Evolutionary conservation across 495 filamentous ascomycete species (phyloP), one percentile per base, ranked within the genome.

Genomic region (Immersiella caudata): DNA sequence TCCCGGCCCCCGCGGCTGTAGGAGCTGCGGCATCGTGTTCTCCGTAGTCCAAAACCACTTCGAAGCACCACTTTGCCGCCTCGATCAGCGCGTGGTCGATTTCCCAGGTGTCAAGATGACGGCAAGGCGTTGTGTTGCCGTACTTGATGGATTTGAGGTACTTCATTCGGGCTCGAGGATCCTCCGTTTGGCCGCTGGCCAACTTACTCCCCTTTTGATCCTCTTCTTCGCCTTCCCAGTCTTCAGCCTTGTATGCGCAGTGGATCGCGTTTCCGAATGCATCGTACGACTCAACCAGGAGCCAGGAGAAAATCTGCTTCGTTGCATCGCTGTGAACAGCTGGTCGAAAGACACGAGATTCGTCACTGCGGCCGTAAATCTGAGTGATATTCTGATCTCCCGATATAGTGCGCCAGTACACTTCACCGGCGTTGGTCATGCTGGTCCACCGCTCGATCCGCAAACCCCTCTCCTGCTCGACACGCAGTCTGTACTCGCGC

Each of bases 1-100:
- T 2, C 40, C 16, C 2, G 2, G 9, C 4, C 9, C 2, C 11
- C 11, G 40, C 40, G 5, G 40, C 4, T 4, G 5, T 12, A 2
- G 40, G 40, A 12, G 9, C 16, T 2, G 6, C 40, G 70, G 14
- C 0, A 58, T 70, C 56, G 55, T 80, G 77, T 22, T 81, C 77
- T 1, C 79, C 79, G 62, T 80, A 81, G 59, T 81, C 79, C 36
- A 81, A 72, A 21, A 79, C 70, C 0, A 77, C 26, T 49, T 74
- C 61, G 50, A 80, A 81, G 64, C 74, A 59, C 78, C 78, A 81
- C 40, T 12, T 14, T 12, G 9, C 5, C 11, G 2, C 2, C 2
- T 5, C 14, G 11, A 2, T 12, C 40, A 2, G 2, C 2, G 5
- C 11, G 40, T 14, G 11, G 29, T 33, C 29, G n/a, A n/a, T n/a